Evolutionary conservation across 306 rosid species (phyloP).

Genomic region (Malus fusca): DNA sequence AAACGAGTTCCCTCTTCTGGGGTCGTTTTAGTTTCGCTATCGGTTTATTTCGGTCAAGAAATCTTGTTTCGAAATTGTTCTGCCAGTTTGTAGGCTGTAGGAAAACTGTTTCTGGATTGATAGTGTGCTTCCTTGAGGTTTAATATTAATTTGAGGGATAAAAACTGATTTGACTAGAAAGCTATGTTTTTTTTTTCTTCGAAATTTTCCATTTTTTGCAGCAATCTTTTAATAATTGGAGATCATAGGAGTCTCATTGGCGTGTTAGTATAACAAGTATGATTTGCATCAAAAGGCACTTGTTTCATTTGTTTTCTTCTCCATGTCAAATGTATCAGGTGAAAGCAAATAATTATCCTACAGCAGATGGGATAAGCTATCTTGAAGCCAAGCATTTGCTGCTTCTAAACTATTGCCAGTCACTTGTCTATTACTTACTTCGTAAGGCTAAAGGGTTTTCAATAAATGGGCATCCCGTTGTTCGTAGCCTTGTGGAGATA

Average conservation of each 20-base stretch:
- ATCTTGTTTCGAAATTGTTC: background rate
- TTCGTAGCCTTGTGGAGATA: slow-evolving; percentile 68
- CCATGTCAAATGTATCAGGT: slow-evolving; percentile 35
- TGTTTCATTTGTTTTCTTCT: background rate
- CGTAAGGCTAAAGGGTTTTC: slow-evolving; percentile 68
- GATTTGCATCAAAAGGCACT: background rate
- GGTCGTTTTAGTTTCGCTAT: background rate
- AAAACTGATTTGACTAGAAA: background rate
- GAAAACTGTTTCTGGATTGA: background rate
- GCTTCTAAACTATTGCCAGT: slow-evolving; percentile 74
- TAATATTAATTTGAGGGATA: background rate
- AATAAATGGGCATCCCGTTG: slow-evolving; percentile 66
- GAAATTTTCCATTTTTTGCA: background rate
- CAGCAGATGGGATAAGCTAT: slow-evolving; percentile 73
- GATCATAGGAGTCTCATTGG: background rate
- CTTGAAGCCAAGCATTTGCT: slow-evolving; percentile 80
- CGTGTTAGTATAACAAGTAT: background rate
- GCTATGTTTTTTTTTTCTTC: background rate
- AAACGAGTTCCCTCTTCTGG: background rate
- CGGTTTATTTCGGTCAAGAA: background rate
- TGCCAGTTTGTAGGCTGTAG: background rate
- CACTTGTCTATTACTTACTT: slow-evolving; percentile 78
- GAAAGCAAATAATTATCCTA: slow-evolving; percentile 51
- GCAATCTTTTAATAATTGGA: background rate
- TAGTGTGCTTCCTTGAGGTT: background rate